Percentiles rank a stretch among this genome's conserved stretches.
These are phyloP conservation scores for Cercis canadensis DNA, from an alignment of 306 rosid species.

Conservation along the genomic window DNA sequence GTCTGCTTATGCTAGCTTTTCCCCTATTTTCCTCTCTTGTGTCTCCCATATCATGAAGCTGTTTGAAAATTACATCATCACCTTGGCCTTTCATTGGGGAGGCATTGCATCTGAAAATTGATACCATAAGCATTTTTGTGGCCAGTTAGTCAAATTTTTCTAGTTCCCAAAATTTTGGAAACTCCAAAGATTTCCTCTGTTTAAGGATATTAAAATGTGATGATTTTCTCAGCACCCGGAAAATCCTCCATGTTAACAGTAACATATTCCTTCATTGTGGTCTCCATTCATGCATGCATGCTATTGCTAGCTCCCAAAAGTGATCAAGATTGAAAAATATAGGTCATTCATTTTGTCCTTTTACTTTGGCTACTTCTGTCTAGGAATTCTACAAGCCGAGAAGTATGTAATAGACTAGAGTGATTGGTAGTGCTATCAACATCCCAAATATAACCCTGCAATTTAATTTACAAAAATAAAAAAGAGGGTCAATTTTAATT, in stretches of 20 bases:
- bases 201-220: conserved; percentile 27
- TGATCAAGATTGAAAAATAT: conserved; percentile 33
- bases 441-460: conserved; percentile 72
- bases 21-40: conserved; percentile 56
- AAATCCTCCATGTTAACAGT: conserved; percentile 40
- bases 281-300: conserved; percentile 29
- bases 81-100: conserved; percentile 30
- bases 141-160: conserved; percentile 43
- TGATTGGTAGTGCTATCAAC: conserved; percentile 70
- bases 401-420: conserved; percentile 61
- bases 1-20: conserved; percentile 34
- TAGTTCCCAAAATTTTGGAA: conserved; percentile 52
- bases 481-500: neutral
- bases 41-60: conserved; percentile 44
- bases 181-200: conserved; percentile 26
- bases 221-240: conserved; percentile 7
- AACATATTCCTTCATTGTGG: conserved; percentile 32
- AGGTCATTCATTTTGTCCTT: conserved; percentile 17
- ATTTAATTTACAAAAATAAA: neutral
- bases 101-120: conserved; percentile 39
- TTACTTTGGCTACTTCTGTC: conserved; percentile 12
- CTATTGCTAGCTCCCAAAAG: conserved; percentile 41
- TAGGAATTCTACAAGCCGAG: conserved; percentile 53
- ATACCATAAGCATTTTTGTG: neutral
- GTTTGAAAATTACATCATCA: conserved; percentile 44